Evolutionary conservation across 345 rosid genomes (phyloP).

Genomic region (Aquilaria yunnanensis): DNA sequence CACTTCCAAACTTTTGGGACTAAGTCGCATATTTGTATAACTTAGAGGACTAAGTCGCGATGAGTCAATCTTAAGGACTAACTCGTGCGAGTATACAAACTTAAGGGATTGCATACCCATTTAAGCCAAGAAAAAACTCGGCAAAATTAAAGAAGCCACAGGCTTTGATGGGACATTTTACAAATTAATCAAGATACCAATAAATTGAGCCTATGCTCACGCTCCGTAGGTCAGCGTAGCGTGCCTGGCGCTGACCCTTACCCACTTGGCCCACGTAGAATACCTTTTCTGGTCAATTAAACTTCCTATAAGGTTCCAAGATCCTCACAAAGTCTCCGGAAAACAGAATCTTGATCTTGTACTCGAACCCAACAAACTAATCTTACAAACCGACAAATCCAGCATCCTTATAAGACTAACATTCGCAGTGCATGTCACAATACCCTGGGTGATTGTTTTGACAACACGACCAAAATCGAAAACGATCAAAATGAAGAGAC

Average conservation of each 20-base stretch:
- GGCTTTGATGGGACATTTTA: too few species aligned
- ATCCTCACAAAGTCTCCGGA: not conserved
- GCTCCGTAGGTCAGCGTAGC: constrained; percentile 1
- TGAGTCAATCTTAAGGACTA: too few species aligned
- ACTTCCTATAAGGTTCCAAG: not conserved
- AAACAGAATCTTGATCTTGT: not conserved
- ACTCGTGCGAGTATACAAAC: too few species aligned
- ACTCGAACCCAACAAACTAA: not conserved
- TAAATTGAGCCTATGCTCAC: not conserved
- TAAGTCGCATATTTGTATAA: too few species aligned
- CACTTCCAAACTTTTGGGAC: too few species aligned
- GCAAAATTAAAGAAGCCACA: too few species aligned
- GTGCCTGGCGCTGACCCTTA: constrained; percentile 10
- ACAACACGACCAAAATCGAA: not conserved
- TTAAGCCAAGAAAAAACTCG: too few species aligned
- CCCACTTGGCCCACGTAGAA: not conserved
- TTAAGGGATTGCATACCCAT: too few species aligned
- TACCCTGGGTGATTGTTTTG: not conserved
- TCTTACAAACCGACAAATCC: not conserved
- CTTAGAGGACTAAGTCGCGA: too few species aligned
- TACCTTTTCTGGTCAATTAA: not conserved
- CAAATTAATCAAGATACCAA: not conserved
- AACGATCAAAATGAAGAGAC: constrained; percentile 26
- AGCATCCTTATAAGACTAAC: not conserved
- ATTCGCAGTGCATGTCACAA: not conserved